Evolutionary conservation across 495 filamentous ascomycete species (phyloP), one percentile per base, ranked within the genome.

Genomic region (Penicillium coffeae): DNA sequence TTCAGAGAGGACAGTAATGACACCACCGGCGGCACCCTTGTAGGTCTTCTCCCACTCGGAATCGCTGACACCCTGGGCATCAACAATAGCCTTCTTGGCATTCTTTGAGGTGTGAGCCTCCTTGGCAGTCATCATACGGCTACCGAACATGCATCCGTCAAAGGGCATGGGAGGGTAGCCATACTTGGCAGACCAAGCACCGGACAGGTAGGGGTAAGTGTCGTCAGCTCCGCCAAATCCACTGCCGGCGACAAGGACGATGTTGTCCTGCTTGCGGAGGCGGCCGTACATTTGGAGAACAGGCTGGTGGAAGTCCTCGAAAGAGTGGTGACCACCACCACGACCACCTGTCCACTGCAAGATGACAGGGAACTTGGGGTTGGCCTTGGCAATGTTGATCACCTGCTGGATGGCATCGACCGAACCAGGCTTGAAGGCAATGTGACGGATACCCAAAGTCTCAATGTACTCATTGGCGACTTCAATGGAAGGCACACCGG

Each of bases 1-100:
- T 66, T 98, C 93, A 4, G 93, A 98, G 46, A 88, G 76, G 34
- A 98, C 92, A n/a, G 93, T 96, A 58, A 98, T 89, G 21, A 98
- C 85, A 59, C 93, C 93, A 60, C 93, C 93, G 37, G 90, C 86
- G 33, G 89, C 72, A 3, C 88, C 85, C 66, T 93, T 92, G 77
- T 96, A 97, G 12, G 92, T 96, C 74, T 94, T 88, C 73, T 96
- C 93, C 93, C 93, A 98, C 47, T 95, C 81, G 52, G 70, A 68
- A 59, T 98, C 91, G 40, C 90, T 88, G 14, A 96, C 76, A 54
- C 93, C 93, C 49, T 84, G 80, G 9, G 92, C 93, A 55, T 95
- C 90, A 21, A 87, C 83, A 57, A 98, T 98, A 32, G 93, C 93
- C 71, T 94, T 83, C 75, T 98, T 98, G 43, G 92, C 93, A 43